Evolutionary conservation across 108 stramenopile species (phyloP), one percentile per base, ranked within the genome.

Genomic region (Cyclotella baltica): DNA sequence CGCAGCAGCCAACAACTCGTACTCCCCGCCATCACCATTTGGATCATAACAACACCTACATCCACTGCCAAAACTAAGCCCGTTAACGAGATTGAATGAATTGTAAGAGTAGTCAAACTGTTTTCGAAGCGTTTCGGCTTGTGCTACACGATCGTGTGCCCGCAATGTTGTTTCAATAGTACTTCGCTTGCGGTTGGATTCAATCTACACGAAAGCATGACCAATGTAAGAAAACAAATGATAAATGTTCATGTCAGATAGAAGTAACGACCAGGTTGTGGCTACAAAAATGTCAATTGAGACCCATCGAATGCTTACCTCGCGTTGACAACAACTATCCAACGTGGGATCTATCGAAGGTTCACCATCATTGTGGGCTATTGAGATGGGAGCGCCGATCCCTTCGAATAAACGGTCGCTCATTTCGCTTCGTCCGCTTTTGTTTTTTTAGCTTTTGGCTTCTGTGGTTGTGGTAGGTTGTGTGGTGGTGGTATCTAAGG

Each of bases 21-120:
- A 95, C 23, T 95, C 92, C 48, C 90, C 93, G 15, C 92, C 94
- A 74, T 95, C 94, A 11, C 64, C 76, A 37, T 88, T 88, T 0
- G 94, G 92, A 83, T 93, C 94, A 67, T 88, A 93, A 53, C 86
- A 92, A 64, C 94, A 95, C 23, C 92, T 88, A 78, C 94, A 95
- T 18, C 88, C 94, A 47, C 78, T 75, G 0, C 78, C 77, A 59
- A 76, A 85, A 25, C 40, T 61, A 0, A 85, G 50, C 31, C 53
- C 55, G 29, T 78, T 46, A 6, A 94, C 67, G 33, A 92, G 61
- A 78, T 93, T 84, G 56, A 79, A 67, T 37, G 61, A n/a, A 6
- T 38, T 55, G 53, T 65, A 51, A 31, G 57, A 62, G 5, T 56
- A 34, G 50, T 55, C 11, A 43, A 15, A 36, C 55, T 47, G 61